Evolutionary conservation across 768 basidiomycete genomes (phyloP).

Genomic region (Clathrus columnatus): DNA sequence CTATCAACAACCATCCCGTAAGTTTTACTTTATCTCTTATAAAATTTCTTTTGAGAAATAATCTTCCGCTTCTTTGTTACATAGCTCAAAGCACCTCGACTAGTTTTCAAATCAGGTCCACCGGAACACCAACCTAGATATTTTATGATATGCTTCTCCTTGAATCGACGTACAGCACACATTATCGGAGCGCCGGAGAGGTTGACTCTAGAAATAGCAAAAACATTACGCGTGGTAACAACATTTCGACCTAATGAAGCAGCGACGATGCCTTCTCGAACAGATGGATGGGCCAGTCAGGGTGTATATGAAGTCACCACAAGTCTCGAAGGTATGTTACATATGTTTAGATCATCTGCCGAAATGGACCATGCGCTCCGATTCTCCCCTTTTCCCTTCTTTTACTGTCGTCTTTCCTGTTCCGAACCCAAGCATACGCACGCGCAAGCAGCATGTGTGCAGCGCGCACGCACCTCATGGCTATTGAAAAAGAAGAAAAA

Average conservation of each 20-base stretch:
- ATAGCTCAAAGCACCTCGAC: conserved; percentile 39
- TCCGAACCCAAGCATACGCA: too few species aligned
- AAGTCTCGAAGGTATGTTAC: neutral
- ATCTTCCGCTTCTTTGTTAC: conserved; percentile 10
- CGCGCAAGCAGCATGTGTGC: too few species aligned
- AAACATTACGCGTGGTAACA: neutral
- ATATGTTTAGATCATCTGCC: too few species aligned
- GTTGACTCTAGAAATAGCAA: conserved; percentile 29
- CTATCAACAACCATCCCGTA: conserved; percentile 50
- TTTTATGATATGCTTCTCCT: conserved; percentile 59
- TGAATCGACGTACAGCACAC: conserved; percentile 46
- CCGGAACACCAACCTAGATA: conserved; percentile 45
- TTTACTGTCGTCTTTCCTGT: neutral
- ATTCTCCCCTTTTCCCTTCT: neutral
- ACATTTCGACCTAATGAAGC: neutral
- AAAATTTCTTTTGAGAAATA: neutral
- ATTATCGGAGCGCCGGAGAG: conserved; percentile 34
- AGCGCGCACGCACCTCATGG: too few species aligned
- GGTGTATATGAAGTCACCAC: conserved; percentile 8
- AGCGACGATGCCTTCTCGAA: neutral
- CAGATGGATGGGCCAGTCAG: neutral
- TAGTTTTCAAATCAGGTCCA: conserved; percentile 53
- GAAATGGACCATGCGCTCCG: neutral
- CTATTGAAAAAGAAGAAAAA: too few species aligned
- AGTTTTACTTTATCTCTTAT: conserved; percentile 14